Conservation (phyloP, 2,329 filamentous ascomycete genomes). For the Fusarium sterilihyphosum region DNA sequence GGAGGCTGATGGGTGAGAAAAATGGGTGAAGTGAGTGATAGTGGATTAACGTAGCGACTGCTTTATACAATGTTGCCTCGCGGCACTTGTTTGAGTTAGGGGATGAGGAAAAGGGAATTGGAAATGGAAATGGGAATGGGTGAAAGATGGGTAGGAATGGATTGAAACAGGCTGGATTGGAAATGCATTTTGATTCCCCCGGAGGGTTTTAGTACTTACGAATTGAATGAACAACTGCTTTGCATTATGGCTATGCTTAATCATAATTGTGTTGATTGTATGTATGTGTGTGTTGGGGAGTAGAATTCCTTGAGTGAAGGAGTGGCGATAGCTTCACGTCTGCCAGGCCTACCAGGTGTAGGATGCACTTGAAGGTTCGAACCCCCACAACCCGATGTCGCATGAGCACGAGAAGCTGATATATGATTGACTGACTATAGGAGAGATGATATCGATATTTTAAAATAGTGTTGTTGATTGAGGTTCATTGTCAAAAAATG, state of each 20-base stretch:
- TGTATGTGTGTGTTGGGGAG: neutral
- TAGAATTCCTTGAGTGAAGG: neutral
- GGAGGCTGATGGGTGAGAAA: conserved; percentile 21
- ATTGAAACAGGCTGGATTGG: conserved; percentile 3
- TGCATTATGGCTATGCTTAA: neutral
- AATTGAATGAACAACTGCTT: conserved; percentile 34
- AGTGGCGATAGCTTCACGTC: conserved; percentile 23
- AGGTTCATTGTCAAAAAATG: conserved; percentile 20
- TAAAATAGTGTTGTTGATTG: accelerated
- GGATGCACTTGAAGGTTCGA: conserved; percentile 4
- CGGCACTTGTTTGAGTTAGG: conserved; percentile 53
- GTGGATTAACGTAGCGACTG: conserved; percentile 33
- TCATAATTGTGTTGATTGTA: neutral
- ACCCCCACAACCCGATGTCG: neutral
- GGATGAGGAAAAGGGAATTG: conserved; percentile 8
- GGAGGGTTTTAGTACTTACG: conserved; percentile 34
- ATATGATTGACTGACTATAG: neutral
- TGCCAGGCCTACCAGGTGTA: accelerated
- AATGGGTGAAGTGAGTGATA: conserved; percentile 15
- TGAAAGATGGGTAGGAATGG: neutral
- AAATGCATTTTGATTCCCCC: conserved; percentile 36
- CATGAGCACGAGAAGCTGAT: neutral
- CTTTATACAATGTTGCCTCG: conserved; percentile 59
- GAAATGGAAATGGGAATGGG: neutral
- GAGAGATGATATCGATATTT: neutral